Evolutionary conservation across 306 rosid species (phyloP).

Genomic region (Glycine tomentella): DNA sequence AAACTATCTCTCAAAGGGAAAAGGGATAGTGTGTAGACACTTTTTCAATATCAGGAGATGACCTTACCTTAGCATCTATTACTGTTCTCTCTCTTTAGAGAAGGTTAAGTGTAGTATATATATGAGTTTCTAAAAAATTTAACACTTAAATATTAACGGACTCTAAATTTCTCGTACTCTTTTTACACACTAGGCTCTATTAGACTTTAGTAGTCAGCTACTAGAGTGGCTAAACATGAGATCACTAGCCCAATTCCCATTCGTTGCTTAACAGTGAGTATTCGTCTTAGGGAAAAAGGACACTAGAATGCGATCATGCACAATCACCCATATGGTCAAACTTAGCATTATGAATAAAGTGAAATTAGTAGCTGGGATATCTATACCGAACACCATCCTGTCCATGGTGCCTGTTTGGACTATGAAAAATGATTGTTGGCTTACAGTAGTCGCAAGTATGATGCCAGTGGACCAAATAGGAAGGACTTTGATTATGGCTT

Average conservation of each 20-base stretch:
- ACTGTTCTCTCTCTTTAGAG: too few species aligned
- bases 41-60: too few species aligned
- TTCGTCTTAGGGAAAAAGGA: slow-evolving; percentile 57
- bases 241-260: slow-evolving; percentile 69
- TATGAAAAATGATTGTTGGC: slow-evolving; percentile 57
- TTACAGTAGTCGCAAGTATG: slow-evolving; percentile 40
- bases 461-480: slow-evolving; percentile 85
- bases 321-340: slow-evolving; percentile 64
- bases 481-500: slow-evolving; percentile 68
- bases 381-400: slow-evolving; percentile 45
- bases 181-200: too few species aligned
- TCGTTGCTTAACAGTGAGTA: slow-evolving; percentile 55
- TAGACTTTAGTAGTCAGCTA: too few species aligned
- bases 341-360: slow-evolving; percentile 57
- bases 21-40: too few species aligned
- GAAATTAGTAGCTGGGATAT: slow-evolving; percentile 67
- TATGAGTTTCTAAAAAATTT: too few species aligned
- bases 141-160: too few species aligned
- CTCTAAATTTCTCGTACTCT: too few species aligned
- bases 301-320: slow-evolving; percentile 62
- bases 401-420: slow-evolving; percentile 74
- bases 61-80: too few species aligned
- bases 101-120: too few species aligned
- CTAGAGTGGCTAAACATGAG: slow-evolving; percentile 51
- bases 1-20: too few species aligned